phyloP scores from a whole-genome alignment of 192 early-diverging fungal genomes.

The Entomortierella parvispora region DNA sequence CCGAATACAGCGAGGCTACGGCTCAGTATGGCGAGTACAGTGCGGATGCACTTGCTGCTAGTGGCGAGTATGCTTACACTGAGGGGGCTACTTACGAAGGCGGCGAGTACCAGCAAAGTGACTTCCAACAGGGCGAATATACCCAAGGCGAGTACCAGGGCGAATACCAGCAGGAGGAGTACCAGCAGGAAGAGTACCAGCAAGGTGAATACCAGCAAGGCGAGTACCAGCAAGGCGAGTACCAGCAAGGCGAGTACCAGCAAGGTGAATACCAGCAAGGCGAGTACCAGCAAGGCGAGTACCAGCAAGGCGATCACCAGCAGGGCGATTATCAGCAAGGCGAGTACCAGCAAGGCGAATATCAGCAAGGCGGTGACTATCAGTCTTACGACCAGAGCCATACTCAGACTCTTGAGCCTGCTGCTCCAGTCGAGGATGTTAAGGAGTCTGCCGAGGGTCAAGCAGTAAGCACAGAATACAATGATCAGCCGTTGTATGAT shows the following conservation, averaged over 20 bases:
- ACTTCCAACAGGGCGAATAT: not conserved
- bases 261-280: conserved; percentile 1
- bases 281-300: conserved; percentile 7
- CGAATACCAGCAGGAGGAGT: not conserved
- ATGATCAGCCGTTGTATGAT: conserved; percentile 2
- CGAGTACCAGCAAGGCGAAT: not conserved
- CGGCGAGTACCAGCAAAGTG: not conserved
- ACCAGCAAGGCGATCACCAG: conserved; percentile 5
- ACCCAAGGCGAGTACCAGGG: not conserved
- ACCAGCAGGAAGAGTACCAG: conserved; percentile 31
- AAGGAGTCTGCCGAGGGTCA: not conserved
- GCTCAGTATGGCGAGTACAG: conserved; percentile 7
- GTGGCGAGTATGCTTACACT: not conserved
- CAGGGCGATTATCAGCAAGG: conserved; percentile 7
- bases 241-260: conserved; percentile 1
- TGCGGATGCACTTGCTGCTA: not conserved
- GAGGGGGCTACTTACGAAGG: not conserved
- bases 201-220: conserved; percentile 11
- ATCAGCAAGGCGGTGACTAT: not conserved
- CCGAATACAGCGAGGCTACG: not conserved
- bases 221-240: conserved; percentile 1
- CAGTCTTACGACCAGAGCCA: conserved; percentile 21
- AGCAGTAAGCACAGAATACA: conserved; percentile 20
- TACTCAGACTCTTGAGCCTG: conserved; percentile 12
- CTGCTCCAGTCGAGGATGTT: not conserved